These are phyloP conservation scores for Uncinocarpus reesii DNA, from an alignment of 2,329 filamentous ascomycete genomes.

Conservation along the genomic window DNA sequence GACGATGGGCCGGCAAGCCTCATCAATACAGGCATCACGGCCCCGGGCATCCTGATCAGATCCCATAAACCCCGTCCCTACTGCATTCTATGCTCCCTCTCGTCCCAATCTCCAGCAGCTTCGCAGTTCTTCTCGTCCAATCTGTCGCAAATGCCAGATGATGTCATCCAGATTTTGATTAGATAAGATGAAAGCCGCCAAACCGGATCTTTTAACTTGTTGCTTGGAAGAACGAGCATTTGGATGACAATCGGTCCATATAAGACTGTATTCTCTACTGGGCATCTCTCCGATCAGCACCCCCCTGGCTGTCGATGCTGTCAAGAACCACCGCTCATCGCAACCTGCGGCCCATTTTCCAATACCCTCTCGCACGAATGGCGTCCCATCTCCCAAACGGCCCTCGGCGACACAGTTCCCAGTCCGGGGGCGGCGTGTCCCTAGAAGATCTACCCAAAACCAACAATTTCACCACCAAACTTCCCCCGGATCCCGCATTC, in stretches of 20 bases:
- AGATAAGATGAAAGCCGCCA: slow-evolving; percentile 5
- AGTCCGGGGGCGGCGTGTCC: slow-evolving; percentile 23
- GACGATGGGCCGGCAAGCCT: too few relatives aligned
- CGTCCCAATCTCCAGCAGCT: too few relatives aligned
- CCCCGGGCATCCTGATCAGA: too few relatives aligned
- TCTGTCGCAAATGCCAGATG: not conserved
- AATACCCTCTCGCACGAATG: slow-evolving; percentile 15
- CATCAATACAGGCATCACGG: too few relatives aligned
- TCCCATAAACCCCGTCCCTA: too few relatives aligned
- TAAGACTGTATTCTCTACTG: too few relatives aligned
- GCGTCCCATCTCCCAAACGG: slow-evolving; percentile 15
- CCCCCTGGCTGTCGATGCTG: slow-evolving; percentile 12
- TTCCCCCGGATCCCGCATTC: slow-evolving; percentile 68
- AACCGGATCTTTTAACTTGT: too few relatives aligned
- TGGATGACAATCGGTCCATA: too few relatives aligned
- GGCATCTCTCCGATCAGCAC: not conserved
- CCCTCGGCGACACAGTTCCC: not conserved
- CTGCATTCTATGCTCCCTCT: too few relatives aligned
- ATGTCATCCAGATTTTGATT: slow-evolving; percentile 9
- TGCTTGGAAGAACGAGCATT: too few relatives aligned
- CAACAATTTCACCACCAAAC: slow-evolving; percentile 52
- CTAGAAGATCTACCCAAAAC: slow-evolving; percentile 50
- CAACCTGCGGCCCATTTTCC: not conserved
- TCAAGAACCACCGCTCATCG: slow-evolving; percentile 10
- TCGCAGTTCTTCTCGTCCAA: not conserved